Evolutionary conservation across 2,329 filamentous ascomycete species (phyloP).

Genomic region (Capronia epimyces): DNA sequence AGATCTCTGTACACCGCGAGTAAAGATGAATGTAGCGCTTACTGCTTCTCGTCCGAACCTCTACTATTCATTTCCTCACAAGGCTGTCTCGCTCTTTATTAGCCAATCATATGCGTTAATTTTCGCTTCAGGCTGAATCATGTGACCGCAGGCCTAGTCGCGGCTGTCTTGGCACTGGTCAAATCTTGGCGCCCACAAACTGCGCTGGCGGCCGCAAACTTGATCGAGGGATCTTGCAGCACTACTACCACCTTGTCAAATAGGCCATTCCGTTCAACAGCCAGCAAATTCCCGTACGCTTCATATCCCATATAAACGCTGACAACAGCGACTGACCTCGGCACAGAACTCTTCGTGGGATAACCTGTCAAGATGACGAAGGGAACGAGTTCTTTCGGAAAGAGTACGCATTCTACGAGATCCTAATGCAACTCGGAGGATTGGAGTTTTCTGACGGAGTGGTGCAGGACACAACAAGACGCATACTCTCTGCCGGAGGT

Average conservation of each 20-base stretch:
- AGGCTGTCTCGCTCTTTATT: not conserved
- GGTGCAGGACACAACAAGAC: constrained; percentile 73
- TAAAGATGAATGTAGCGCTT: no score
- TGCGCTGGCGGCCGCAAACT: constrained; percentile 1
- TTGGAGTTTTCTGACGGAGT: constrained; percentile 12
- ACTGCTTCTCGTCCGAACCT: no score
- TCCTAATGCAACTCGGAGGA: not conserved
- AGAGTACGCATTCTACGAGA: constrained; percentile 48
- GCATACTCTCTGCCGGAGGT: constrained; percentile 97
- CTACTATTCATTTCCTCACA: not conserved
- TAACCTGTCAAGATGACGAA: constrained; percentile 43
- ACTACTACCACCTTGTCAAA: constrained; percentile 1
- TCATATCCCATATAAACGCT: not conserved
- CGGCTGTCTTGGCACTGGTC: constrained; percentile 3
- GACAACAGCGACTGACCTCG: constrained; percentile 1
- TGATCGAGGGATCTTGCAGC: constrained; percentile 4
- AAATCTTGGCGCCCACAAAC: constrained; percentile 22
- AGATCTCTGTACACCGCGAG: not conserved
- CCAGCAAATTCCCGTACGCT: constrained; percentile 17
- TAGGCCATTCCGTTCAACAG: constrained; percentile 7
- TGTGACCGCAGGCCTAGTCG: constrained; percentile 1
- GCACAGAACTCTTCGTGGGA: constrained; percentile 12
- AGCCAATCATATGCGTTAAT: not conserved
- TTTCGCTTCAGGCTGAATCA: constrained; percentile 8
- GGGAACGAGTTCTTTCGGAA: constrained; percentile 67